These are phyloP conservation scores for Candida ascalaphidarum DNA, from an alignment of 805 yeast genomes.

Conservation along the genomic window DNA sequence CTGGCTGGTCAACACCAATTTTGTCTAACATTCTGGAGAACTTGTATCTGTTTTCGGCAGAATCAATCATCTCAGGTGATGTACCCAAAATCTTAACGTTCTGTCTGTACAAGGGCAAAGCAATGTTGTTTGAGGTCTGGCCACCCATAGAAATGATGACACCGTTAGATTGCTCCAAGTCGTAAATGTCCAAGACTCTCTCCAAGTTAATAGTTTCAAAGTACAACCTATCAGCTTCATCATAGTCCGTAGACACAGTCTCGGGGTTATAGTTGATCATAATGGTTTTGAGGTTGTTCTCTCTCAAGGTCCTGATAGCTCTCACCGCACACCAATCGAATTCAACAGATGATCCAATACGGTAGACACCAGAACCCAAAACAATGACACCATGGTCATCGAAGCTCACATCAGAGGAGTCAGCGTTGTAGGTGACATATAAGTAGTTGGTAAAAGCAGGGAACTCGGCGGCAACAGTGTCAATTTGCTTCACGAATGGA, in stretches of 20 bases:
- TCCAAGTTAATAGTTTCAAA: constrained; percentile 93
- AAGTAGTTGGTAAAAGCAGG: constrained; percentile 94
- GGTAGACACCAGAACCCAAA: constrained; percentile 95
- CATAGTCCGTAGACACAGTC: constrained; percentile 97
- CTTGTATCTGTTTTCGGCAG: constrained; percentile 97
- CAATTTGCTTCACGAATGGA: constrained; percentile 95
- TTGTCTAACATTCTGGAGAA: constrained; percentile 95
- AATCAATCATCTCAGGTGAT: constrained; percentile 95
- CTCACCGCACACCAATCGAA: constrained; percentile 99
- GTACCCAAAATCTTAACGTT: constrained; percentile 95
- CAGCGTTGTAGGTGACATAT: constrained; percentile 92
- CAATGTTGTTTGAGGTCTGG: constrained; percentile 95
- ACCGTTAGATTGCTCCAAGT: constrained; percentile 82
- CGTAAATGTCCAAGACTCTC: constrained; percentile 91
- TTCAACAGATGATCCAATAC: constrained; percentile 98
- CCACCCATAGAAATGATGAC: constrained; percentile 98
- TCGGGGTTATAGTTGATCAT: constrained; percentile 98
- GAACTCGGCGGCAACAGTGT: constrained; percentile 98
- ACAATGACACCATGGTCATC: constrained; percentile 94
- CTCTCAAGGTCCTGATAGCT: constrained; percentile 88
- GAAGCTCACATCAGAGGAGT: constrained; percentile 76
- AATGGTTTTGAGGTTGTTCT: constrained; percentile 78
- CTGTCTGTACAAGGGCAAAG: constrained; percentile 85
- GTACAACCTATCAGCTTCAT: constrained; percentile 94
- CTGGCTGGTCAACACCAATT: constrained; percentile 97